A percentile compares a stretch with the other conserved stretches of the same genome.
These are phyloP conservation scores for Neofusicoccum kwambonambiense DNA, from an alignment of 2,329 filamentous ascomycete species.

Conservation along the genomic window DNA sequence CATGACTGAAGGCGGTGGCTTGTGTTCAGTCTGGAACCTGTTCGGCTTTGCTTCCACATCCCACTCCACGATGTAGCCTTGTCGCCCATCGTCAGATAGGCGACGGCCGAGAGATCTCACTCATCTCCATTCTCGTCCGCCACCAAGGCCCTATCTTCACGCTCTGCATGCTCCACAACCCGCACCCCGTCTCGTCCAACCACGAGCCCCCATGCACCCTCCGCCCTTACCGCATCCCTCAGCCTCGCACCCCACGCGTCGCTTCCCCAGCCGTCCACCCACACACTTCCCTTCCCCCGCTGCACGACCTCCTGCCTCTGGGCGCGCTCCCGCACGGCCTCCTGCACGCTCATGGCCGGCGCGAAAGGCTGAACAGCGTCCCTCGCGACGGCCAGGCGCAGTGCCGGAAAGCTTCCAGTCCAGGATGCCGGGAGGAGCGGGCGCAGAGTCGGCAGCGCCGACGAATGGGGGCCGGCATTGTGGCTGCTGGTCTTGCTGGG, in stretches of 20 bases:
- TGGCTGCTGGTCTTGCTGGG: too few species aligned
- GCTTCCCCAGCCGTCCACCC: background rate
- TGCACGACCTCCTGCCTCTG: background rate
- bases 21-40: too few species aligned
- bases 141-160: too few species aligned
- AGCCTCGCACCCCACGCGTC: background rate
- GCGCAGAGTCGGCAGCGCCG: constrained; percentile 21
- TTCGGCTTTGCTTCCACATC: too few species aligned
- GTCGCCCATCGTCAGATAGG: too few species aligned
- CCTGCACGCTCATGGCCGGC: background rate
- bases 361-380: constrained; percentile 27
- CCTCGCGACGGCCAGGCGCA: constrained; percentile 35
- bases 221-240: background rate
- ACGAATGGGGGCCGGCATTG: background rate
- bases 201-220: background rate
- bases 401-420: constrained; percentile 24
- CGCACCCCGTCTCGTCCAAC: background rate
- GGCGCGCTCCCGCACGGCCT: background rate
- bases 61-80: too few species aligned
- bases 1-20: too few species aligned
- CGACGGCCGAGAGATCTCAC: too few species aligned
- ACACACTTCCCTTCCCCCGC: background rate
- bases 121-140: too few species aligned
- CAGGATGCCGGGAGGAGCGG: constrained; percentile 34
- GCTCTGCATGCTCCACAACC: background rate